Evolutionary conservation across 768 basidiomycete genomes (phyloP).

Genomic region (Suillus weaverae): DNA sequence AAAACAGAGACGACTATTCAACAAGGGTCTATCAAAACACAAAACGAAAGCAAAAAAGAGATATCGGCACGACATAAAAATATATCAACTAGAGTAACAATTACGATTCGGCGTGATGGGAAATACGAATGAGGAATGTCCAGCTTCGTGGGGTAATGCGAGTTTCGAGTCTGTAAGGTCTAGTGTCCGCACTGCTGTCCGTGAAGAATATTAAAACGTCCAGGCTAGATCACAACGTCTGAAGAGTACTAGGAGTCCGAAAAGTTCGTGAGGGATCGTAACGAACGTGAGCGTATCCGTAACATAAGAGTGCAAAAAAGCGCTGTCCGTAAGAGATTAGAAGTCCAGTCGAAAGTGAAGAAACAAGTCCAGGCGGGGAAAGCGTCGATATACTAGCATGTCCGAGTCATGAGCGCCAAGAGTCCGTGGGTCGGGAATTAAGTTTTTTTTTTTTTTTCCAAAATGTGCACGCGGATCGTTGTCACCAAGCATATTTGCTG

Average conservation of each 20-base stretch:
- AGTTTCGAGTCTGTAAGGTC: slow-evolving; percentile 22
- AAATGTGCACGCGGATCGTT: slow-evolving; percentile 4
- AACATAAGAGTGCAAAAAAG: slow-evolving; percentile 11
- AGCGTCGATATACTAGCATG: slow-evolving; percentile 1
- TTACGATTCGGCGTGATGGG: slow-evolving; percentile 17
- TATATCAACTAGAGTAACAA: slow-evolving; percentile 29
- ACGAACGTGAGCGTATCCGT: slow-evolving; percentile 19
- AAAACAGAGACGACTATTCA: slow-evolving; percentile 7
- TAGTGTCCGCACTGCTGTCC: slow-evolving; percentile 25
- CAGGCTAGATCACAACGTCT: slow-evolving; percentile 13
- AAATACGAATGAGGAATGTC: slow-evolving; percentile 5
- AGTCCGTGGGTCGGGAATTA: slow-evolving; percentile 4
- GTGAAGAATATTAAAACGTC: slow-evolving; percentile 12
- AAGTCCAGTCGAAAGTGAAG: slow-evolving; percentile 18
- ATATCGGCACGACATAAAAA: slow-evolving; percentile 24
- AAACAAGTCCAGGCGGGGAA: neutral
- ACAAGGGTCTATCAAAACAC: slow-evolving; percentile 10
- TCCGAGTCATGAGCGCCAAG: neutral
- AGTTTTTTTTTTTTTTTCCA: neutral
- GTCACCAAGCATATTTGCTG: neutral
- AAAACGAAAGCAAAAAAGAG: slow-evolving; percentile 4
- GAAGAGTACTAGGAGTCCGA: slow-evolving; percentile 18
- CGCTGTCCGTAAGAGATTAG: slow-evolving; percentile 18
- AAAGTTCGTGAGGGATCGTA: slow-evolving; percentile 25
- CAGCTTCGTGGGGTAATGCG: slow-evolving; percentile 13